Base-by-base conservation (phyloP, 2,329 filamentous ascomycete genomes). In the Aspergillus brunneoviolaceus region DNA sequence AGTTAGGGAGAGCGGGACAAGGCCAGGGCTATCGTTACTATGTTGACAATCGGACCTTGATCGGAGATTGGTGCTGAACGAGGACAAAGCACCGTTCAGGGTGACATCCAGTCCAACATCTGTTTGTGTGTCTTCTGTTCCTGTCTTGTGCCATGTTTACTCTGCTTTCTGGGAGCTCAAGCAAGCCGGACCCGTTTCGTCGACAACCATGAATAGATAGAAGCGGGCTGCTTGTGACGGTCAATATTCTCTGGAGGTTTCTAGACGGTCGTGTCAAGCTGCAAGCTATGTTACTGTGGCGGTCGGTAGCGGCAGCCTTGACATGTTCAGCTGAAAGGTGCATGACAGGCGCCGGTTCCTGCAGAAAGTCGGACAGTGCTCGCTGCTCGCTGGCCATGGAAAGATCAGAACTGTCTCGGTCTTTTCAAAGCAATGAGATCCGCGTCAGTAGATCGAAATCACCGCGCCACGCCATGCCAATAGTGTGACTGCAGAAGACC, bases 271-370 rank as follows among this genome's bases (percentile, higher is more conserved):
- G 33, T 9, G 39, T 48, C 35, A 19, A 48, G 39, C 52, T 48
- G 53, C 53, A 47, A 49, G 53, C 42, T 42, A 45, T 53, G 33
- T 48, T 35, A 29, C 53, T 49, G 42, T 33, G 27, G 53, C 48
- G 53, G 53, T 48, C 31, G 27, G 27, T 29, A 29, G 27, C 33
- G 23, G 53, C 29, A 42, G 54, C 45, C 45, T 21, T 29, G n/a
- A 54, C 56, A 48, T 47, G 48, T 51, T 53, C 61, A 63, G 61
- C 61, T 63, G 72, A 73, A 70, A 58, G 61, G 63, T 66, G 65
- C 70, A 71, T 69, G 68, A 70, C 63, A 59, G 60, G 61, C 58
- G 33, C 63, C 58, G 58, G 72, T 73, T 72, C 71, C 71, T 74
- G 72, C 71, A 72, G 68, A 63, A 57, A 61, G 19, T 19, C 25